Base-by-base conservation (phyloP, 2,329 filamentous ascomycete species). In the Chrysosphaeria jannelii region DNA sequence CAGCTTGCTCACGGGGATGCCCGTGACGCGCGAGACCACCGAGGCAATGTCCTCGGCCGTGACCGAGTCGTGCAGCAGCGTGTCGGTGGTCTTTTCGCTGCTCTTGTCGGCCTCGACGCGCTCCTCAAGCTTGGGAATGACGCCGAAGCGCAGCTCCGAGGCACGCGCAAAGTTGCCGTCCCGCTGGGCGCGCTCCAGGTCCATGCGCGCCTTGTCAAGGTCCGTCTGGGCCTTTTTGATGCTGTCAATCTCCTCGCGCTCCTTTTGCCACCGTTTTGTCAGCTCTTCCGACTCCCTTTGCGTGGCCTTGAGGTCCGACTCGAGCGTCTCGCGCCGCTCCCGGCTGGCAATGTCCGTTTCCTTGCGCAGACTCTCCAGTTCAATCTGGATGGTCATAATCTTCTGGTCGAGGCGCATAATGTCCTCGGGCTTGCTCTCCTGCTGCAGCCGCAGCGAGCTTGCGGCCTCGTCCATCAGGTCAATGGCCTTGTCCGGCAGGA, bases 301-400 rank as follows among this genome's bases (percentile, higher is more conserved):
- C 34, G 75, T 70, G 23, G 52, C 50, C 36, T 72, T 71, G 11
- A 93, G 45, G 6, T 69, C 68, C 25, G 57, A 51, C 39, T 93
- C 69, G 1, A 93, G 57, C 37, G 81, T 81, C 35, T 88, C 72
- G 12, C 78, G 58, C 10, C 85, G 63, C 43, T 93, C 85, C 33
- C 66, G 67, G 38, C 78, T 90, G 10, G 72, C 67, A 23, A 90
- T 55, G 34, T 97, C 85, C 8, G 67, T 89, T 42, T 97, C 85
- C 36, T 93, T 93, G 23, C 81, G 62, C 20, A 97, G 47, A 29
- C 78, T 91, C 40, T 93, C 85, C 1, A 93, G 54, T 41, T 97
- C 81, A 30, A 97, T 93, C 39, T 91, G 81, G 9, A 93, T 76
- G 0, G 81, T 93, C 62, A 91, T 88, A 29, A 93, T 90, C 36